Conservation (phyloP, 139 green algal genomes). For the Coelastrella sp. region DNA sequence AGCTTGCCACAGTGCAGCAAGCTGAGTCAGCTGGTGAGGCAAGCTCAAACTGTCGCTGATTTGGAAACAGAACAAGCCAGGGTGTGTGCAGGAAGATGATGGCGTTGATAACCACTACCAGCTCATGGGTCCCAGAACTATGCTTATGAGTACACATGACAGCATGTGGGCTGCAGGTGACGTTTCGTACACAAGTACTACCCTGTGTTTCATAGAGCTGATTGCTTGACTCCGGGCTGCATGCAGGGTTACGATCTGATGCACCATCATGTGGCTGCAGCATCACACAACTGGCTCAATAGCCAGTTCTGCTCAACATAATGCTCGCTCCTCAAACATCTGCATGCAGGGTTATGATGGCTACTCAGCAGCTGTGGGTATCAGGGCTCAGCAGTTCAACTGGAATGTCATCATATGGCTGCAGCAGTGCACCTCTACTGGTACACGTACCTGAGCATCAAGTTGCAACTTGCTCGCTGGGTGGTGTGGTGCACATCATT, state of each 20-base stretch:
- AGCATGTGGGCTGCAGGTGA: no score
- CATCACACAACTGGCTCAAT: not conserved
- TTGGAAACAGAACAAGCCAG: no score
- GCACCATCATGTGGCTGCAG: not conserved
- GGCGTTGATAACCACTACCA: no score
- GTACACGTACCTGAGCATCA: conserved; percentile 3
- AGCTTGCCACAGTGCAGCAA: not conserved
- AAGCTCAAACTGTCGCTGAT: no score
- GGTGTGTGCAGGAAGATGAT: no score
- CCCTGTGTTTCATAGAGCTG: no score
- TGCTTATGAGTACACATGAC: no score
- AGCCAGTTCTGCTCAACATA: not conserved
- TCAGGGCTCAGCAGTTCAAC: conserved; percentile 13
- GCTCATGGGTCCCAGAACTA: no score
- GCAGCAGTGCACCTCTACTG: not conserved
- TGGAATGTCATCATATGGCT: not conserved
- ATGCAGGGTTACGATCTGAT: no score
- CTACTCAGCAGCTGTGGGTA: conserved; percentile 24
- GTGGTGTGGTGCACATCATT: conserved; percentile 24
- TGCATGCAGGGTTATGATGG: conserved; percentile 32
- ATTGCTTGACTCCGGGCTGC: no score
- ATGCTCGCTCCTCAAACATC: not conserved
- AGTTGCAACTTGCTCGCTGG: not conserved
- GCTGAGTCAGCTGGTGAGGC: not conserved
- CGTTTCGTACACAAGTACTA: no score